phyloP scores from a whole-genome alignment of 1,284 basidiomycete species.

The Tilletiopsis washingtonensis region DNA sequence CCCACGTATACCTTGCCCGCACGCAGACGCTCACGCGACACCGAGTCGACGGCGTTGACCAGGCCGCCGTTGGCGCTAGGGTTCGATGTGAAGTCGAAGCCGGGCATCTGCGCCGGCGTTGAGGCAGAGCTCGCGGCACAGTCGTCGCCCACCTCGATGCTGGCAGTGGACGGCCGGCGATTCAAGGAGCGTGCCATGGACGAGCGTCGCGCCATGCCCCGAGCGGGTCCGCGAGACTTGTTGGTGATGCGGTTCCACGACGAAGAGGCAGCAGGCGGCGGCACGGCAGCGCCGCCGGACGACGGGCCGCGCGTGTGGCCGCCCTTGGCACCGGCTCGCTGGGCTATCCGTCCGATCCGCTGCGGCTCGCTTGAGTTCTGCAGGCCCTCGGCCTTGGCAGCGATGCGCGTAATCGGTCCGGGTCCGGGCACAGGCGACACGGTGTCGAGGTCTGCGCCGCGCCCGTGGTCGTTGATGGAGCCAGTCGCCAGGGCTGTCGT shows the following conservation, averaged over 20 bases:
- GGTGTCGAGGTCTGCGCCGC: constrained; percentile 11
- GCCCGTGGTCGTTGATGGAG: constrained; percentile 26
- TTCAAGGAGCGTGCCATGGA: too few relatives aligned
- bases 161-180: too few relatives aligned
- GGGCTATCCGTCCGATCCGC: too few relatives aligned
- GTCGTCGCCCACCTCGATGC: too few relatives aligned
- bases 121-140: not conserved
- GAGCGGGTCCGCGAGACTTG: not conserved
- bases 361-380: too few relatives aligned
- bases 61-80: constrained; percentile 45
- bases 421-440: too few relatives aligned
- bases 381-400: too few relatives aligned
- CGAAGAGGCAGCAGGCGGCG: not conserved
- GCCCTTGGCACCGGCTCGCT: too few relatives aligned
- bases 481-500: constrained; percentile 17
- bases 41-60: constrained; percentile 42
- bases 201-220: too few relatives aligned
- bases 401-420: too few relatives aligned
- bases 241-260: not conserved
- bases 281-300: not conserved
- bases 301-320: not conserved
- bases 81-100: constrained; percentile 38
- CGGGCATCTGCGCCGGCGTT: constrained; percentile 10
- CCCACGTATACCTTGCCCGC: constrained; percentile 40
- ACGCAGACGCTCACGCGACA: constrained; percentile 27